phyloP scores from a whole-genome alignment of 1,284 basidiomycete genomes.

The Tylopilus sp. region DNA sequence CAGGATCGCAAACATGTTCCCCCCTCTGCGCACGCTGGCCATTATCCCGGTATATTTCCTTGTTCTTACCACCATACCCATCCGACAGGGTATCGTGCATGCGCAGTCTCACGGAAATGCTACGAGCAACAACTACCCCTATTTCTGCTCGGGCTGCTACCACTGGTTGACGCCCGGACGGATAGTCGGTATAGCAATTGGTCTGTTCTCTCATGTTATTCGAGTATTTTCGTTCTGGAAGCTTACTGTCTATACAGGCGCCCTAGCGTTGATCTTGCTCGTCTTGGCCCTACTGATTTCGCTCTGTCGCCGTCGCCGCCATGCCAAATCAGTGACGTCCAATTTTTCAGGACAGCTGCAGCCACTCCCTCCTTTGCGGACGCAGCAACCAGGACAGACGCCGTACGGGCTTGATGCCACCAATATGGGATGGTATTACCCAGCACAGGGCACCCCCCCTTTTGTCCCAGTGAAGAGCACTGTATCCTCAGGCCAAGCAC shows the following conservation, averaged over 20 bases:
- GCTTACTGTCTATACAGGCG: conserved; percentile 10
- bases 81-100: not conserved
- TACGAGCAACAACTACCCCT: not conserved
- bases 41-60: not conserved
- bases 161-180: conserved; percentile 27
- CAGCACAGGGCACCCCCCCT: not conserved
- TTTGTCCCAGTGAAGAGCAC: conserved; percentile 5
- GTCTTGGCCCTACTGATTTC: conserved; percentile 10
- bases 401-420: not conserved
- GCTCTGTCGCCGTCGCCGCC: conserved; percentile 13
- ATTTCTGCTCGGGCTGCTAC: not conserved
- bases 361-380: conserved; percentile 12
- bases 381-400: not conserved
- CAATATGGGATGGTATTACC: conserved; percentile 5
- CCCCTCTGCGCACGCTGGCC: not conserved
- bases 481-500: not conserved
- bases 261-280: conserved; percentile 7
- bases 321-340: not conserved
- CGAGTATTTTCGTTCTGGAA: not conserved
- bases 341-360: conserved; percentile 1
- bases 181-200: conserved; percentile 26
- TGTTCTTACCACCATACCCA: conserved; percentile 5
- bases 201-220: conserved; percentile 9
- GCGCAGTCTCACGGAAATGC: conserved; percentile 1
- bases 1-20: not conserved